Evolutionary conservation across 768 basidiomycete species (phyloP).

Genomic region (Pisolithus tinctorius): DNA sequence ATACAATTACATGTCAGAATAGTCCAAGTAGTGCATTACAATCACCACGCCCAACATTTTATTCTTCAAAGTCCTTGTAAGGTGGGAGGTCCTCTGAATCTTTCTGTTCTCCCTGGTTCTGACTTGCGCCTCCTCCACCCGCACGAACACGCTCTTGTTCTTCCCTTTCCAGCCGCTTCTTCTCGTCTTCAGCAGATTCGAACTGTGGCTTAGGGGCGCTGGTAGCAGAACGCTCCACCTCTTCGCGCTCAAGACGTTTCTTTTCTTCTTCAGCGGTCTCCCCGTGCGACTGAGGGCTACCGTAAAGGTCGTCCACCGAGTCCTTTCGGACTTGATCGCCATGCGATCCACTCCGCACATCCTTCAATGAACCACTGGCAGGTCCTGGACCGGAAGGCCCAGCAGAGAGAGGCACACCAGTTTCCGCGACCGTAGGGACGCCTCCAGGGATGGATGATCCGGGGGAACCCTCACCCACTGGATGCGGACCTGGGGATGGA

Average conservation of each 20-base stretch:
- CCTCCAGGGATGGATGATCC: conserved; percentile 24
- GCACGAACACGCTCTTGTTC: conserved; percentile 50
- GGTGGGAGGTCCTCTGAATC: conserved; percentile 36
- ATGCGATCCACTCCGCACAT: conserved; percentile 37
- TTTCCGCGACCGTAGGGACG: conserved; percentile 69
- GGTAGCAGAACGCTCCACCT: conserved; percentile 38
- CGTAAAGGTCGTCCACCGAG: conserved; percentile 25
- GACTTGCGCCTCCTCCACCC: conserved; percentile 8
- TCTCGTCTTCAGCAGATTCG: conserved; percentile 59
- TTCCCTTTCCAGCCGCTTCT: conserved; percentile 56
- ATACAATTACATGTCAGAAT: neutral
- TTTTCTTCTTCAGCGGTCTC: conserved; percentile 66
- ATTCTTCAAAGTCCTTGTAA: conserved; percentile 36
- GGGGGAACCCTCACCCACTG: conserved; percentile 1
- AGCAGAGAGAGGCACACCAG: conserved; percentile 63
- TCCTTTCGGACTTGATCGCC: conserved; percentile 22
- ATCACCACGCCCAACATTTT: neutral
- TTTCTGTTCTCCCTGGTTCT: conserved; percentile 21
- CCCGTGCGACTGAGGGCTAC: conserved; percentile 20
- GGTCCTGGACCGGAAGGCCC: conserved; percentile 56
- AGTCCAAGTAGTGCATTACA: neutral
- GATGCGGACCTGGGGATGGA: conserved; percentile 31
- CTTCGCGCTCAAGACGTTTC: conserved; percentile 47
- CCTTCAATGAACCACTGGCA: conserved; percentile 54
- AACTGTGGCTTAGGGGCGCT: conserved; percentile 13